A percentile compares a stretch with the other conserved stretches of the same genome.
phyloP scores from a whole-genome alignment of 2,329 filamentous ascomycete species.

The Fusarium sterilihyphosum region DNA sequence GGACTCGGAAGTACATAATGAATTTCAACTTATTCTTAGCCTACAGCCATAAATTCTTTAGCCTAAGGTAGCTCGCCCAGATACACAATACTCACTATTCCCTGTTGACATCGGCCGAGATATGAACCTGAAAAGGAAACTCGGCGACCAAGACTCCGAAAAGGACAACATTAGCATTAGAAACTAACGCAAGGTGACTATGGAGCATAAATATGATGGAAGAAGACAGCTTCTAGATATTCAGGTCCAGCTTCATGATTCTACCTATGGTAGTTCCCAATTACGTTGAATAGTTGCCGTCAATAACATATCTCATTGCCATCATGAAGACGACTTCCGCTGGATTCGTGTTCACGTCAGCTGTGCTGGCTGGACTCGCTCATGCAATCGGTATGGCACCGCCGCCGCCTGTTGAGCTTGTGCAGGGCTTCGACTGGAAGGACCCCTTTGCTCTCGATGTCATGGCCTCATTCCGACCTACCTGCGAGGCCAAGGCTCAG shows the following conservation, averaged over 20 bases:
- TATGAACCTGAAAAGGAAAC: conserved; percentile 38
- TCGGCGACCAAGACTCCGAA: conserved; percentile 42
- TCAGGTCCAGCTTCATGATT: not conserved
- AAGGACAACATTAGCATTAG: conserved; percentile 37
- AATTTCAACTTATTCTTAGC: not conserved
- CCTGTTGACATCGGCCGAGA: conserved; percentile 4
- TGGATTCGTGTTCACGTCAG: conserved; percentile 1
- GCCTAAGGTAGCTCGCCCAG: conserved; percentile 7
- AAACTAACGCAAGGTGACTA: not conserved
- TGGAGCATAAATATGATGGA: conserved; percentile 27
- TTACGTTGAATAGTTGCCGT: not conserved
- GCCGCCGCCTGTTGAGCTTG: conserved; percentile 46
- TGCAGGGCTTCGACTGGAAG: conserved; percentile 54
- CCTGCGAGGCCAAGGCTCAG: conserved; percentile 48
- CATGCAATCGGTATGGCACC: conserved; percentile 44
- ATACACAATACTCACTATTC: not conserved
- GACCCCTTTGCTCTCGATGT: conserved; percentile 50
- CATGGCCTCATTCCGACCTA: conserved; percentile 45
- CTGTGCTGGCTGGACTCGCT: conserved; percentile 23
- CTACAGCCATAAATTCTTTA: not conserved
- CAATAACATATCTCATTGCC: not conserved
- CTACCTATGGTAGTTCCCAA: not conserved
- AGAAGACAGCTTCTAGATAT: not conserved
- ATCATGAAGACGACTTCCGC: conserved; percentile 39
- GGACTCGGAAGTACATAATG: not conserved